These are phyloP conservation scores for Zychaea mexicana DNA, from an alignment of 371 early-diverging fungal genomes.

Conservation along the genomic window DNA sequence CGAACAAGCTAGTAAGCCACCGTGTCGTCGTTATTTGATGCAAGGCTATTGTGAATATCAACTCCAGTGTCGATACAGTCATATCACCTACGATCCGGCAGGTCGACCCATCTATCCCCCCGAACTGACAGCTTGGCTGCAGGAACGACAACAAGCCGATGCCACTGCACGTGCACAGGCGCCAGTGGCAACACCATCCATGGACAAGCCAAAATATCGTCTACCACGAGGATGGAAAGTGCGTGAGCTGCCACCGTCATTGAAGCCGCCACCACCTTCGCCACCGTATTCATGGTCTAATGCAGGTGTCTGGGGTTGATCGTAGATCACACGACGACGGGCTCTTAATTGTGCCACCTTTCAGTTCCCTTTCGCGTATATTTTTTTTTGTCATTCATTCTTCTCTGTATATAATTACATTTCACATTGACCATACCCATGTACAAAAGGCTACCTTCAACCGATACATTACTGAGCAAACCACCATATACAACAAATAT, in stretches of 20 bases:
- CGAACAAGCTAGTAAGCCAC: slow-evolving; percentile 41
- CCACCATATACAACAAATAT: neutral
- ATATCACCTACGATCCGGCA: slow-evolving; percentile 24
- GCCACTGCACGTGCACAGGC: slow-evolving; percentile 4
- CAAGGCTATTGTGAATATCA: slow-evolving; percentile 40
- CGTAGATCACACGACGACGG: neutral
- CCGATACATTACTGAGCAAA: neutral
- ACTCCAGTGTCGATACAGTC: slow-evolving; percentile 39
- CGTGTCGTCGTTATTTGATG: slow-evolving; percentile 29
- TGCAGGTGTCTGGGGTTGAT: neutral
- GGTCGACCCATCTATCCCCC: slow-evolving; percentile 22
- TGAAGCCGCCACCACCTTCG: slow-evolving; percentile 34
- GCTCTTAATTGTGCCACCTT: neutral
- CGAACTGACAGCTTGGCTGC: slow-evolving; percentile 36
- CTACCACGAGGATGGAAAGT: slow-evolving; percentile 47
- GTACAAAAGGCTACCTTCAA: neutral
- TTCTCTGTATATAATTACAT: neutral
- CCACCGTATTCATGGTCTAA: neutral
- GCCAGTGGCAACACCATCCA: neutral
- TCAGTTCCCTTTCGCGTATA: too few relatives aligned
- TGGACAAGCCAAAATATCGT: slow-evolving; percentile 17
- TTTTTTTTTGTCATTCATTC: neutral
- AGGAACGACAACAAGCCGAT: slow-evolving; percentile 11
- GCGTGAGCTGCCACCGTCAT: slow-evolving; percentile 39
- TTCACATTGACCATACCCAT: too few relatives aligned